These are phyloP conservation scores for Xylaria multiplex DNA, from an alignment of 2,329 filamentous ascomycete species.

Conservation along the genomic window DNA sequence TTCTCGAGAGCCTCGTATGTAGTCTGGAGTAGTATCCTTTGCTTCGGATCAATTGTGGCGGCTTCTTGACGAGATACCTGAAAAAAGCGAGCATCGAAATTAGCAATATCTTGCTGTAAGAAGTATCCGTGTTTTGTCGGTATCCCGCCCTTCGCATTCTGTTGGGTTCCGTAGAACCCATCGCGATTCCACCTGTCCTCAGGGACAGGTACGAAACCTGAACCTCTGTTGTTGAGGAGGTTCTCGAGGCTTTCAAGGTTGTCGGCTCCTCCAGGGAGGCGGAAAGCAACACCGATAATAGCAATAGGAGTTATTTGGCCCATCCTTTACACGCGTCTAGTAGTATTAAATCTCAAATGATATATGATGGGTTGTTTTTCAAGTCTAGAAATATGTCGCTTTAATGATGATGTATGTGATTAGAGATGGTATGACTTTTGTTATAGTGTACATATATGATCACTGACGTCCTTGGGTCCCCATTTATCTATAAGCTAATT, in stretches of 20 bases:
- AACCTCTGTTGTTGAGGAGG: slow-evolving; percentile 22
- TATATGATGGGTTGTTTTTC: neutral
- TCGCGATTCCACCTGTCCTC: slow-evolving; percentile 35
- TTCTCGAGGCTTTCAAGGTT: slow-evolving; percentile 29
- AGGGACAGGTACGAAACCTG: slow-evolving; percentile 30
- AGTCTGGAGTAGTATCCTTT: slow-evolving; percentile 52
- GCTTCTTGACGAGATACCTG: slow-evolving; percentile 52
- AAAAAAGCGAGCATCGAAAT: slow-evolving; percentile 57
- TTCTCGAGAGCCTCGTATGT: slow-evolving; percentile 55
- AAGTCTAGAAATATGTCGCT: neutral
- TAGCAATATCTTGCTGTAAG: slow-evolving; percentile 39
- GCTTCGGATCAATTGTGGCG: slow-evolving; percentile 54
- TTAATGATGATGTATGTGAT: neutral
- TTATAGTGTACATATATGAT: neutral
- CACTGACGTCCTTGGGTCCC: neutral
- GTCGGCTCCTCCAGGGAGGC: slow-evolving; percentile 33
- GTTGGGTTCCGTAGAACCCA: slow-evolving; percentile 37
- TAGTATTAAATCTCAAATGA: neutral
- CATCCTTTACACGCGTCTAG: neutral
- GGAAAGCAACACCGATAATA: slow-evolving; percentile 33
- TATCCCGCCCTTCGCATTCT: slow-evolving; percentile 39
- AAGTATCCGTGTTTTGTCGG: slow-evolving; percentile 44
- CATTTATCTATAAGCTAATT: neutral
- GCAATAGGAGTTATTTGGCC: slow-evolving; percentile 25
- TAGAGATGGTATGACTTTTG: neutral